These are phyloP conservation scores for Bryum argenteum DNA, from an alignment of 225 moss, liverwort and hornwort genomes.

Conservation along the genomic window DNA sequence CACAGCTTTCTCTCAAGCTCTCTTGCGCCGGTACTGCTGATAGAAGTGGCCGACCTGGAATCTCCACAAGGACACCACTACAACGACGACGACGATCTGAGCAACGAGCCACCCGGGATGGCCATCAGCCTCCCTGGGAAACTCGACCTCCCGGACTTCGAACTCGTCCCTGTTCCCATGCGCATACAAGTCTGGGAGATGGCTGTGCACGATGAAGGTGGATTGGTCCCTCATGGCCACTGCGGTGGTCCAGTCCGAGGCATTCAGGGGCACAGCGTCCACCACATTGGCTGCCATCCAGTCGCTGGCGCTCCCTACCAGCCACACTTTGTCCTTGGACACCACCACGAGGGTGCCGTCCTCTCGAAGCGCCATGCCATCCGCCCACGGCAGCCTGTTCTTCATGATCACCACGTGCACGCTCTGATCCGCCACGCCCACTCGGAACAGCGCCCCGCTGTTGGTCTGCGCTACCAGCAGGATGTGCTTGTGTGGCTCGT, in stretches of 20 bases:
- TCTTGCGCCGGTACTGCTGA: constrained; percentile 58
- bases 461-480: constrained; percentile 60
- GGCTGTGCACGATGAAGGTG: constrained; percentile 47
- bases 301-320: constrained; percentile 53
- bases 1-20: constrained; percentile 16
- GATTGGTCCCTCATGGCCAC: constrained; percentile 34
- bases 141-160: constrained; percentile 63
- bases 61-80: constrained; percentile 62
- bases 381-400: constrained; percentile 52
- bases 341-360: constrained; percentile 75
- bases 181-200: constrained; percentile 17
- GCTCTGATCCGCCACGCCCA: constrained; percentile 44
- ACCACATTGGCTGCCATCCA: constrained; percentile 73
- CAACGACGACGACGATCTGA: constrained; percentile 44
- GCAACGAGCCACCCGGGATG: constrained; percentile 62
- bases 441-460: constrained; percentile 73
- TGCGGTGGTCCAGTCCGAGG: constrained; percentile 41
- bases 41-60: constrained; percentile 75
- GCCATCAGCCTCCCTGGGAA: constrained; percentile 44
- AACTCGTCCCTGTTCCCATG: constrained; percentile 47
- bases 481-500: constrained; percentile 46
- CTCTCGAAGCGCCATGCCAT: constrained; percentile 64
- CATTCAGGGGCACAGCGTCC: constrained; percentile 55
- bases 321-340: constrained; percentile 63
- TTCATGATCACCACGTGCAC: constrained; percentile 49